Base-by-base conservation (phyloP, 306 rosid genomes). In the Abrus precatorius region DNA sequence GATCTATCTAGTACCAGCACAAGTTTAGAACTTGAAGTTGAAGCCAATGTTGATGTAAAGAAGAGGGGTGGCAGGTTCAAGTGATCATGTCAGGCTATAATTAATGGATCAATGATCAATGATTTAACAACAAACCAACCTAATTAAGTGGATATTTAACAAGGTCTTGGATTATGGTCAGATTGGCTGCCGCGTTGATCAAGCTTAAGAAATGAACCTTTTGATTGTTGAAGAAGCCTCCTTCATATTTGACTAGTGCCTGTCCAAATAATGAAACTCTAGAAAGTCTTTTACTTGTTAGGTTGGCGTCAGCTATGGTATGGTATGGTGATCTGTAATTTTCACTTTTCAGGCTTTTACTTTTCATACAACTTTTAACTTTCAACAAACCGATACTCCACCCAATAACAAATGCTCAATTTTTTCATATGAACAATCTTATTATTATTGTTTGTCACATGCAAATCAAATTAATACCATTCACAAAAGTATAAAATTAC, bases 261-360 rank as follows among this genome's bases (percentile, higher is more conserved):
- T 7, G 59, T 60, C 76, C 3, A 69, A 76, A 72, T 72, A 41
- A 61, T 52, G 55, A 70, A 62, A 57, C 61, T 78, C 76, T 78
- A 72, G 65, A 77, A 82, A 28, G 75, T 65, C 80, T 65, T 71
- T 55, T 78, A 76, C 72, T 83, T 83, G 72, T 78, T 64, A n/a
- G 82, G 83, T 45, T 27, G 65, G 83, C 80, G 53, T 75, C 36
- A 72, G 55, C 2, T 78, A 72, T 77, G 80, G 86, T 78, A 71
- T 77, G 55, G 2, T 78, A 72, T 77, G 80, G 86, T 78, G 75
- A 83, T 55, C 64, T 72, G 83, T 78, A 54, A 5, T 48, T 62
- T 77, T 77, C 86, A 83, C 79, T 83, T 76, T 83, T 27, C 2
- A 48, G 40, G 14, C 72, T 61, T 59, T 71, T 80, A 14, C 60